A percentile compares a stretch with the other conserved stretches of the same genome.
Evolutionary conservation across 768 basidiomycete genomes (phyloP).

Genomic region (Psilocybe tampanensis): DNA sequence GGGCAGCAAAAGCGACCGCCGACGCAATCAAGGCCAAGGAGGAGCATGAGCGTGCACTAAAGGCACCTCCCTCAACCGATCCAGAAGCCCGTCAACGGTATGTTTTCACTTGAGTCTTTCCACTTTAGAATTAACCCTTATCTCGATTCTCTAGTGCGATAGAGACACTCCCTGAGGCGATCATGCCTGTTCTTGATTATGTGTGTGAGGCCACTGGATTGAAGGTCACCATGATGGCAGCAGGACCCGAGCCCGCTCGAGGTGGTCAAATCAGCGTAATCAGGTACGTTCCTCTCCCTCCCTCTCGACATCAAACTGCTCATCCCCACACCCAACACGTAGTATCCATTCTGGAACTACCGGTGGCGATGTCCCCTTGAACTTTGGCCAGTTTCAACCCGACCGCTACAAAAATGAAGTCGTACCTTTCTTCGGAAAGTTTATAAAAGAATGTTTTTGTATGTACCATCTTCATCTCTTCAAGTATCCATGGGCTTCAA

Average conservation of each 20-base stretch:
- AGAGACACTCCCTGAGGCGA: not conserved
- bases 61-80: not conserved
- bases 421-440: slow-evolving; percentile 9
- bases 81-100: slow-evolving; percentile 15
- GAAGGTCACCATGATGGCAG: slow-evolving; percentile 8
- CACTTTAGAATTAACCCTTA: not conserved
- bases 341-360: slow-evolving; percentile 18
- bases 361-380: slow-evolving; percentile 15
- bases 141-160: not conserved
- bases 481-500: too few species aligned
- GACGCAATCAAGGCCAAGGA: slow-evolving; percentile 3
- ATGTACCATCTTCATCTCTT: not conserved
- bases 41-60: not conserved
- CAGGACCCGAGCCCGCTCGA: slow-evolving; percentile 11
- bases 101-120: too few species aligned
- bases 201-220: slow-evolving; percentile 10
- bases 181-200: slow-evolving; percentile 8
- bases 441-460: slow-evolving; percentile 9
- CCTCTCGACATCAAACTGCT: not conserved
- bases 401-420: slow-evolving; percentile 4
- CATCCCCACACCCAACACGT: not conserved
- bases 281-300: not conserved
- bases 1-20: not conserved
- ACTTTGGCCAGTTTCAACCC: slow-evolving; percentile 12
- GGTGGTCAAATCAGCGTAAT: slow-evolving; percentile 5